These are phyloP conservation scores for Eremothecium coryli DNA, from an alignment of 1,139 yeast genomes.

Conservation along the genomic window DNA sequence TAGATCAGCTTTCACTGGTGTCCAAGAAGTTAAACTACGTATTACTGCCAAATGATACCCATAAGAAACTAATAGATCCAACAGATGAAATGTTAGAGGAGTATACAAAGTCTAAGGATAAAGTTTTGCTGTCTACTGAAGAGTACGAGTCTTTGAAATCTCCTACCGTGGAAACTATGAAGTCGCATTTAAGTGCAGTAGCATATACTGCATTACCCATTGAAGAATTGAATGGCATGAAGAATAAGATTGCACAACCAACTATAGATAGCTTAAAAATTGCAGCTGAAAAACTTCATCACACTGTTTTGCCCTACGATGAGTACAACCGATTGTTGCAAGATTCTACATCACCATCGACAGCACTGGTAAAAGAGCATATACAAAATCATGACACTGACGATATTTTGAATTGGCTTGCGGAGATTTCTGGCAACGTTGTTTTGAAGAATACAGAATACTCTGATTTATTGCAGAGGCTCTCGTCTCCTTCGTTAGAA, in stretches of 20 bases:
- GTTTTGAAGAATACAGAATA: conserved; percentile 26
- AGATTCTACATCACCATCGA: conserved; percentile 1
- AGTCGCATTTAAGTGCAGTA: conserved; percentile 28
- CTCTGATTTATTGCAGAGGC: conserved; percentile 24
- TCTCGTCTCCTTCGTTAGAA: conserved; percentile 6
- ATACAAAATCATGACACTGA: neutral
- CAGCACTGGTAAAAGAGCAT: conserved; percentile 1
- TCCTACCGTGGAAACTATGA: conserved; percentile 31
- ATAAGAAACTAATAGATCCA: conserved; percentile 1
- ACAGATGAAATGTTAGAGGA: neutral
- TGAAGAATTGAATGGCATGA: conserved; percentile 18
- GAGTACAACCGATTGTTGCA: conserved; percentile 11
- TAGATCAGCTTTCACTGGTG: conserved; percentile 28
- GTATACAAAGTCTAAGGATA: neutral
- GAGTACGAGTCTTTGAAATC: conserved; percentile 20
- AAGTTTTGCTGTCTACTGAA: conserved; percentile 9
- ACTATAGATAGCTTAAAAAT: conserved; percentile 17
- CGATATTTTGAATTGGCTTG: conserved; percentile 1
- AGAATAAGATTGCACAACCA: conserved; percentile 18
- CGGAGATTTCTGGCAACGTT: neutral
- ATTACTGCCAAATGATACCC: conserved; percentile 25
- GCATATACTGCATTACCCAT: conserved; percentile 16
- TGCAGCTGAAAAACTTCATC: conserved; percentile 24
- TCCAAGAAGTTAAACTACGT: conserved; percentile 26
- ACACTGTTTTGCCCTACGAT: conserved; percentile 25